Conservation (phyloP, 2,329 filamentous ascomycete genomes). For the Lecanicillium sp. region DNA sequence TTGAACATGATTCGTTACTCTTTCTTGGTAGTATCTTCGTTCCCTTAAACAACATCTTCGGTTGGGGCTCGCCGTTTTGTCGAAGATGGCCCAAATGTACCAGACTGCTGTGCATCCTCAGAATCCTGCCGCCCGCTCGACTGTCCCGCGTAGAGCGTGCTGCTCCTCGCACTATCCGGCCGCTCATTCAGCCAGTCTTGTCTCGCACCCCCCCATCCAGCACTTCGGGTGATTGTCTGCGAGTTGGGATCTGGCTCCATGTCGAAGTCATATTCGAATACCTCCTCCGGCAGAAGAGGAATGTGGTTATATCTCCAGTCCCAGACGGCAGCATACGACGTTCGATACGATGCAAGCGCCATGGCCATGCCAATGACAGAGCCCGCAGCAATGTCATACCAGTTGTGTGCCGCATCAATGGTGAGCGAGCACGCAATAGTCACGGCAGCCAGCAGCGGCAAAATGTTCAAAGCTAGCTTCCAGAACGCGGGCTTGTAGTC, state of each 20-base stretch:
- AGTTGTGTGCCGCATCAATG: slow-evolving; percentile 59
- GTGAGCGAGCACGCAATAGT: slow-evolving; percentile 54
- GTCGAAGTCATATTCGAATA: slow-evolving; percentile 20
- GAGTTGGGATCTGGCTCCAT: slow-evolving; percentile 4
- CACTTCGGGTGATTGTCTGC: slow-evolving; percentile 9
- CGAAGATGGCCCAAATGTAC: too few species aligned
- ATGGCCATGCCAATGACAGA: slow-evolving; percentile 53
- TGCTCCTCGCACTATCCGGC: too few species aligned
- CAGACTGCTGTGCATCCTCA: too few species aligned
- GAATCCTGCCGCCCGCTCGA: too few species aligned
- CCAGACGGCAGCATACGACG: slow-evolving; percentile 60
- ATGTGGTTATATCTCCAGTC: slow-evolving; percentile 63
- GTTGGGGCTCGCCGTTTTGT: too few species aligned
- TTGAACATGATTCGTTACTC: too few species aligned
- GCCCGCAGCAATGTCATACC: slow-evolving; percentile 61
- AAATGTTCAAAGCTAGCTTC: slow-evolving; percentile 52
- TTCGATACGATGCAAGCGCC: slow-evolving; percentile 55
- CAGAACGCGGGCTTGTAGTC: slow-evolving; percentile 60
- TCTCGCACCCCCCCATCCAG: slow-evolving; percentile 9
- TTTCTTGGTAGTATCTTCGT: too few species aligned
- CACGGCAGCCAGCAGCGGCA: slow-evolving; percentile 51
- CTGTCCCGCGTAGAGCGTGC: too few species aligned
- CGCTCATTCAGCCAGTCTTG: slow-evolving; percentile 9
- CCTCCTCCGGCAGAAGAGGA: slow-evolving; percentile 38
- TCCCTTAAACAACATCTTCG: too few species aligned